Evolutionary conservation across 106 monocot genomes (phyloP), one percentile per base, ranked within the genome.

Genomic region (Allium sativum): DNA sequence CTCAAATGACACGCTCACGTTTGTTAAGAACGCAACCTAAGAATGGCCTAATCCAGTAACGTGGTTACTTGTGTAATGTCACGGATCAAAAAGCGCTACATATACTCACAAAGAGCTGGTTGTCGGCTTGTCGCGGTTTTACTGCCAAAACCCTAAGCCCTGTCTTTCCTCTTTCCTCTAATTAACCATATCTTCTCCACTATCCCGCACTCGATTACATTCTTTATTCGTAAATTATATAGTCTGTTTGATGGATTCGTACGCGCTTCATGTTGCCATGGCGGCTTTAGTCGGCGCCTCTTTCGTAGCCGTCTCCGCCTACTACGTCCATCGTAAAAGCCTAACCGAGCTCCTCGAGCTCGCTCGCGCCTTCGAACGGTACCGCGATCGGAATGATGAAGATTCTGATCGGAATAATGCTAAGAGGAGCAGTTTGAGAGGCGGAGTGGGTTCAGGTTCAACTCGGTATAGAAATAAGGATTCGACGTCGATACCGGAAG

Each of bases 281-380:
- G 89, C 89, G 69, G 84, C 84, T 21, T 72, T 90, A 44, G 76
- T 76, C 8, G 89, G 89, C 8, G 89, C 89, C 15, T 82, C 85
- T 51, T 65, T 72, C 65, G 82, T 73, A 20, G 89, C 82, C 42
- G 67, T 79, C 58, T 82, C 85, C 20, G 89, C 79, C 56, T 90
- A 85, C 85, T 82, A 76, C 71, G 65, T 78, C 58, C 84, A 90
- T 77, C 79, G 79, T 45, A 81, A 69, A 62, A 77, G 79, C 76
- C 74, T 90, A 51, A 20, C 59, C 56, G 61, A 82, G 62, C 55
- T 82, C 43, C 73, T 90, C 55, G 78, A 78, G 7, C 64, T 72
- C 56, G 72, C 75, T 0, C 75, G 74, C 54, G 64, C 64, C 52
- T 0, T 22, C 18, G 80, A 71, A 16, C 20, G 61, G n/a, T 56